These are phyloP conservation scores for Hydnomerulius pinastri DNA, from an alignment of 768 basidiomycete genomes.

Conservation along the genomic window DNA sequence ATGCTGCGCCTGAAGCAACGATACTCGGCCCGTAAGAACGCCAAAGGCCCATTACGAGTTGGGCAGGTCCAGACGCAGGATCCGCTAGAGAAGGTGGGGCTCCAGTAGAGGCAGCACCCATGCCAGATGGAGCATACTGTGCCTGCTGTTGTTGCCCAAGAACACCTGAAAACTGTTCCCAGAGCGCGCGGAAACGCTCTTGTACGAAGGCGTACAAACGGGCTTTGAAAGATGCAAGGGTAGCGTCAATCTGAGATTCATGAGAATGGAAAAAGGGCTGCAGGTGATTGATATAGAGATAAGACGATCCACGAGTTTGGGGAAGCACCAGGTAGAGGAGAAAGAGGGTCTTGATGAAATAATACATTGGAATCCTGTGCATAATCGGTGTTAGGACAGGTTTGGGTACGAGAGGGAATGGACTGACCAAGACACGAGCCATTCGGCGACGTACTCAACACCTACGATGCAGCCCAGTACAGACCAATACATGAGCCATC, in stretches of 20 bases:
- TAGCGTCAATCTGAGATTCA: slow-evolving; percentile 82
- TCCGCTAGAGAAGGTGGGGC: slow-evolving; percentile 50
- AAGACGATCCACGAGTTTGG: slow-evolving; percentile 85
- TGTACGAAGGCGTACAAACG: slow-evolving; percentile 66
- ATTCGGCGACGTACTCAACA: slow-evolving; percentile 83
- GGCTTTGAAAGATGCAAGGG: slow-evolving; percentile 65
- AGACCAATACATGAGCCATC: slow-evolving; percentile 99
- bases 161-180: slow-evolving; percentile 61
- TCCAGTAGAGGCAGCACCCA: slow-evolving; percentile 25
- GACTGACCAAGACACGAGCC: slow-evolving; percentile 82
- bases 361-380: slow-evolving; percentile 87
- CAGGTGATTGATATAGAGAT: slow-evolving; percentile 78
- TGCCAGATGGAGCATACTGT: slow-evolving; percentile 17
- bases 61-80: slow-evolving; percentile 63
- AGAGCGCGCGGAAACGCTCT: slow-evolving; percentile 58
- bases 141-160: slow-evolving; percentile 44
- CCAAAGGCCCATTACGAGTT: slow-evolving; percentile 71
- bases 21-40: slow-evolving; percentile 75
- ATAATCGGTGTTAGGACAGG: slow-evolving; percentile 11
- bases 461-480: slow-evolving; percentile 81
- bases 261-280: slow-evolving; percentile 82
- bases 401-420: slow-evolving; percentile 7
- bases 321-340: slow-evolving; percentile 90
- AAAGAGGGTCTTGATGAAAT: slow-evolving; percentile 76
- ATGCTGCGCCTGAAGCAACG: slow-evolving; percentile 64